phyloP scores from a whole-genome alignment of 768 basidiomycete genomes.

The Serendipita sp. region DNA sequence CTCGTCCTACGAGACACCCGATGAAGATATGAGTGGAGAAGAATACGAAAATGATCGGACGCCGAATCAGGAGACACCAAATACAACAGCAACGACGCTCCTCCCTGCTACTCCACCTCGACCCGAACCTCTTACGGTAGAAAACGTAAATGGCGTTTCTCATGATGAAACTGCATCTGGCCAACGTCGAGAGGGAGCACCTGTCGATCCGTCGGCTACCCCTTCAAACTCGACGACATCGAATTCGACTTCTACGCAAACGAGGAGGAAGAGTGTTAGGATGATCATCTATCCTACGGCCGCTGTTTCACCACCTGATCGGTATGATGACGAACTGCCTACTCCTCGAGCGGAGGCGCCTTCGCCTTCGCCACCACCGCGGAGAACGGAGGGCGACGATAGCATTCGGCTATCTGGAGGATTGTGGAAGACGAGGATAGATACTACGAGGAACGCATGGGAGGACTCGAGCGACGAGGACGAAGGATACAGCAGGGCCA shows the following conservation, averaged over 20 bases:
- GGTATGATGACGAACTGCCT: conserved; percentile 33
- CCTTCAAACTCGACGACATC: neutral
- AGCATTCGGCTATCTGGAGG: neutral
- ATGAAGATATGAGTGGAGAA: conserved; percentile 11
- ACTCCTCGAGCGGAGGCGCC: conserved; percentile 8
- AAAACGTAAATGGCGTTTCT: neutral
- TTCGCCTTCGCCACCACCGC: neutral
- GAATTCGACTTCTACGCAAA: conserved; percentile 9
- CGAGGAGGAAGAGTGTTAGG: conserved; percentile 53
- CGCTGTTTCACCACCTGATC: conserved; percentile 51
- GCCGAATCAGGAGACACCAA: neutral
- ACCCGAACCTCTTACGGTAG: neutral
- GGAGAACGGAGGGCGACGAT: neutral
- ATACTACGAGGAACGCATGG: conserved; percentile 34
- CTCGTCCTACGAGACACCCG: neutral
- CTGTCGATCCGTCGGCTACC: conserved; percentile 1
- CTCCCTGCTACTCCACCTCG: neutral
- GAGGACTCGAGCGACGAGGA: conserved; percentile 62
- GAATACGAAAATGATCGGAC: conserved; percentile 16
- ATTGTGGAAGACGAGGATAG: conserved; percentile 11
- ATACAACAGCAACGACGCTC: neutral
- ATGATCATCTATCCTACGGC: conserved; percentile 66
- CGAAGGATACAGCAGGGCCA: conserved; percentile 45
- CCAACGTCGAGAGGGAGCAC: conserved; percentile 13
- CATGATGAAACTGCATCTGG: neutral